Evolutionary conservation across 2,329 filamentous ascomycete species (phyloP).

Genomic region (Cercospora berteroae): DNA sequence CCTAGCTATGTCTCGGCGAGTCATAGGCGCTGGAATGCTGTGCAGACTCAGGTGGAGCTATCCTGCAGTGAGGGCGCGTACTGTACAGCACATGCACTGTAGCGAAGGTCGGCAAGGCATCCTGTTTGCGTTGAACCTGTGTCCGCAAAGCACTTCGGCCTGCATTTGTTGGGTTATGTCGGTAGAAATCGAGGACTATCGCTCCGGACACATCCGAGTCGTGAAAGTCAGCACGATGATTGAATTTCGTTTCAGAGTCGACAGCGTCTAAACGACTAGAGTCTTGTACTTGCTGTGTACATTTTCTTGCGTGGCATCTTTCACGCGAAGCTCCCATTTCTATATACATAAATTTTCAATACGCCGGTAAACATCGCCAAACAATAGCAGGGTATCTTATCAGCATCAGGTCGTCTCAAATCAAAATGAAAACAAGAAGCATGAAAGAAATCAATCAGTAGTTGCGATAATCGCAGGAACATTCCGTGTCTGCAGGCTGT

Average conservation of each 20-base stretch:
- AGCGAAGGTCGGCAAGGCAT: background rate
- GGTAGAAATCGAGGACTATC: background rate
- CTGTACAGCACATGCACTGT: background rate
- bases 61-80: background rate
- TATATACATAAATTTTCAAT: background rate
- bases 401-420: conserved; percentile 9
- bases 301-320: background rate
- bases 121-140: background rate
- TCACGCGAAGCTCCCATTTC: background rate
- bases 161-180: background rate
- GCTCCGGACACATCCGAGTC: background rate
- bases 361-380: background rate
- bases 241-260: background rate
- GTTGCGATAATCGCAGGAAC: conserved; percentile 50
- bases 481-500: conserved; percentile 40
- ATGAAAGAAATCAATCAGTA: conserved; percentile 22
- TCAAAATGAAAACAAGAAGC: background rate
- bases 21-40: background rate
- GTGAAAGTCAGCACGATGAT: background rate
- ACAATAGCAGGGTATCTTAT: conserved; percentile 14
- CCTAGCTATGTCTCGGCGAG: background rate
- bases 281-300: background rate
- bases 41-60: conserved; percentile 1
- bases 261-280: background rate
- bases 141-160: background rate